These are phyloP conservation scores for Drosera spatulata DNA, from an alignment of 179 eudicot genomes.

Conservation along the genomic window DNA sequence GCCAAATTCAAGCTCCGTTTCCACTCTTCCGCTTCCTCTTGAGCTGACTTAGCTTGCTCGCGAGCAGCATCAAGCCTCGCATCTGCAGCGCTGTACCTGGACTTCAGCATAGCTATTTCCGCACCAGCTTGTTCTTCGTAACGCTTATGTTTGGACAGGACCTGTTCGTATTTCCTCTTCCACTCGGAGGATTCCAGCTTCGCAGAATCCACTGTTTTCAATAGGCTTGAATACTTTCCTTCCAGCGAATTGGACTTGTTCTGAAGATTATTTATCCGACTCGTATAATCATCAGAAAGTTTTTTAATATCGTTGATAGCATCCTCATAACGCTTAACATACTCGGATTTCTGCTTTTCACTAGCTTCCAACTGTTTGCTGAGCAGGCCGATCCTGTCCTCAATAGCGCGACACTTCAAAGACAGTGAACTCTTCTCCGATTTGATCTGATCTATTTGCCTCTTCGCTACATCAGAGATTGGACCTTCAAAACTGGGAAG, in stretches of 20 bases:
- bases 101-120: conserved; percentile 63
- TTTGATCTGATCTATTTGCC: conserved; percentile 70
- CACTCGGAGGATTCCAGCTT: conserved; percentile 68
- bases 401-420: conserved; percentile 76
- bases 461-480: conserved; percentile 69
- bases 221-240: conserved; percentile 63
- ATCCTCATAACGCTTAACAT: conserved; percentile 81
- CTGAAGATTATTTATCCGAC: conserved; percentile 63
- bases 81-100: conserved; percentile 85
- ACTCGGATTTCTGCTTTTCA: conserved; percentile 79
- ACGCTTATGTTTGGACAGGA: conserved; percentile 53
- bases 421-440: conserved; percentile 72
- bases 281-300: conserved; percentile 80
- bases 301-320: conserved; percentile 80
- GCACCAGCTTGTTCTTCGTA: conserved; percentile 69
- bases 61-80: conserved; percentile 91
- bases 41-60: conserved; percentile 86
- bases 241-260: conserved; percentile 77
- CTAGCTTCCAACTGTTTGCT: conserved; percentile 87
- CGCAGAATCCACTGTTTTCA: conserved; percentile 53
- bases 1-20: conserved; percentile 83
- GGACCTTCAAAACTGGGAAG: conserved; percentile 86
- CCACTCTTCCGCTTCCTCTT: conserved; percentile 97
- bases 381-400: conserved; percentile 69
- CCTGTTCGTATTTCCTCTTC: conserved; percentile 75